These are phyloP conservation scores for Globisporangium solare DNA, from an alignment of 352 stramenopile species.

Conservation along the genomic window DNA sequence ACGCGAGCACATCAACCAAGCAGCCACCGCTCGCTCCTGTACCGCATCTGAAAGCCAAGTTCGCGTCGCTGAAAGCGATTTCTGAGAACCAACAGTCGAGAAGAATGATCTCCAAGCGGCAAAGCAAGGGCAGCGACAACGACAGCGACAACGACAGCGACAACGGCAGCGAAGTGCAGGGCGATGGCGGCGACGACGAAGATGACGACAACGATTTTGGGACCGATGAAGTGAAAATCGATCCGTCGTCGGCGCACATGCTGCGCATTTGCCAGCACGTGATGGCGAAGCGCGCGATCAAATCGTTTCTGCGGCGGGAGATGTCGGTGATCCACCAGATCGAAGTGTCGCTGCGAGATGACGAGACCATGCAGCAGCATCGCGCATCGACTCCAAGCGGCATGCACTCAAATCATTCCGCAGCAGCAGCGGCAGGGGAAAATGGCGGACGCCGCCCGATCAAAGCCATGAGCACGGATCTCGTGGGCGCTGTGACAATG, in stretches of 20 bases:
- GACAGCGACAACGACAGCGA: slow-evolving; percentile 7
- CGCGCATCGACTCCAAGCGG: slow-evolving; percentile 8
- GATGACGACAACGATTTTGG: slow-evolving; percentile 5
- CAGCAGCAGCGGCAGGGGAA: slow-evolving; percentile 4
- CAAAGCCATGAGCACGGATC: slow-evolving; percentile 37
- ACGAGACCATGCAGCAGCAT: slow-evolving; percentile 34
- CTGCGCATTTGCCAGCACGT: slow-evolving; percentile 69
- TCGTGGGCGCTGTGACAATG: slow-evolving; percentile 25
- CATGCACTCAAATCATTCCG: not conserved
- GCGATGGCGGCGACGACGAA: slow-evolving; percentile 19
- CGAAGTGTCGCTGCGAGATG: slow-evolving; percentile 41
- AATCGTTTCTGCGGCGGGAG: slow-evolving; percentile 53
- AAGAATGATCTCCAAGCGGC: slow-evolving; percentile 6
- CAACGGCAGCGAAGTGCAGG: slow-evolving; percentile 15
- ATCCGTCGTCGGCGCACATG: slow-evolving; percentile 53
- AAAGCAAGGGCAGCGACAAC: not conserved
- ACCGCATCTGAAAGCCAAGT: slow-evolving; percentile 18
- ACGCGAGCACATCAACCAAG: not conserved
- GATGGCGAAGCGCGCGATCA: slow-evolving; percentile 66
- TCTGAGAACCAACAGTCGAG: slow-evolving; percentile 3
- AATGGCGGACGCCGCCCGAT: slow-evolving; percentile 32
- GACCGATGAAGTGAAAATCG: slow-evolving; percentile 23
- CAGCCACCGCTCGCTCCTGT: not conserved
- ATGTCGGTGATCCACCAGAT: slow-evolving; percentile 58
- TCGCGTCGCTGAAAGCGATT: slow-evolving; percentile 36